Conservation (phyloP, 768 basidiomycete species). For the Phylloporus sp. region DNA sequence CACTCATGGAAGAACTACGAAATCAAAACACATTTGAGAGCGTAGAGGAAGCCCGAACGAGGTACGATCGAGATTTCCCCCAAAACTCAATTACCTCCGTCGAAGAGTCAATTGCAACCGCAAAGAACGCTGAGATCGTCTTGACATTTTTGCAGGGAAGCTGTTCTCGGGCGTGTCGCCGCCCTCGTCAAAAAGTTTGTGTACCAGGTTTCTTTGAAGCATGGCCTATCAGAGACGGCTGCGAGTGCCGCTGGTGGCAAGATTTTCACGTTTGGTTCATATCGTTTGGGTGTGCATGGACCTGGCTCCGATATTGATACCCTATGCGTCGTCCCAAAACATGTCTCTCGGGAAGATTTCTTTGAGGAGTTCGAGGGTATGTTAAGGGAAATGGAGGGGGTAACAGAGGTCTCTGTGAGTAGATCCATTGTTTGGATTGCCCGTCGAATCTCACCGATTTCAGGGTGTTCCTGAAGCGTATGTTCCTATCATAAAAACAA, state of each 20-base stretch:
- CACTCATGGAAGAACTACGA: conserved; percentile 88
- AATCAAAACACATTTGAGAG: conserved; percentile 85
- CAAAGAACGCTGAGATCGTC: conserved; percentile 20
- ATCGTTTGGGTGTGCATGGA: conserved; percentile 95
- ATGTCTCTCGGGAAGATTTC: conserved; percentile 94
- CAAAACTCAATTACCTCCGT: neutral
- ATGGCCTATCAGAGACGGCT: conserved; percentile 83
- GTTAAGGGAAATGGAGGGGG: conserved; percentile 80
- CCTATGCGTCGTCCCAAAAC: conserved; percentile 95
- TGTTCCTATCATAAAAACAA: conserved; percentile 91
- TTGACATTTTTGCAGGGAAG: conserved; percentile 59
- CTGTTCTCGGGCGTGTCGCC: conserved; percentile 86
- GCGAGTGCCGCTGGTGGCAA: conserved; percentile 92
- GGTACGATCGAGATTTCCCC: conserved; percentile 47
- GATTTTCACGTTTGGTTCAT: conserved; percentile 98
- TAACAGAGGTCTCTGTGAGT: conserved; percentile 85
- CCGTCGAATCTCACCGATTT: neutral
- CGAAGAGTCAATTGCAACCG: conserved; percentile 1
- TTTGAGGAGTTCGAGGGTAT: conserved; percentile 88
- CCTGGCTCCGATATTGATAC: conserved; percentile 98
- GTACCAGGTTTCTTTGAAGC: conserved; percentile 67
- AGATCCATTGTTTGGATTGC: neutral
- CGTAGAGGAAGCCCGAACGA: conserved; percentile 80
- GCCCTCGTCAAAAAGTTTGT: conserved; percentile 93
- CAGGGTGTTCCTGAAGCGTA: conserved; percentile 97